Evolutionary conservation across 2,329 filamentous ascomycete genomes (phyloP).

Genomic region (Lachnellula cervina): DNA sequence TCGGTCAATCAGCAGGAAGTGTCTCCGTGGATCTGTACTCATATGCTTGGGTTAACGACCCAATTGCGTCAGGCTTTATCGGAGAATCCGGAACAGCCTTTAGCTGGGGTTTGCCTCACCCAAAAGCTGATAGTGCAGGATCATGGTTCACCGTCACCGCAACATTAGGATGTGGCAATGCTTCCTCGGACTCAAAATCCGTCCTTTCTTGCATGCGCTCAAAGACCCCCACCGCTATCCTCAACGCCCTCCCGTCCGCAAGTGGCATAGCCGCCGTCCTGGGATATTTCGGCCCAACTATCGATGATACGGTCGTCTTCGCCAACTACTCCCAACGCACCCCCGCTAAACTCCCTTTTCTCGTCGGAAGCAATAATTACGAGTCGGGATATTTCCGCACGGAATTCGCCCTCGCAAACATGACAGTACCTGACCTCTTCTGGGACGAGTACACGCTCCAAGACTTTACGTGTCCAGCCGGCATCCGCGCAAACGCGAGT

Average conservation of each 20-base stretch:
- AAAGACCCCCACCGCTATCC: conserved; percentile 16
- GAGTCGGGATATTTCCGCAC: conserved; percentile 32
- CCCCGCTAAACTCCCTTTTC: conserved; percentile 23
- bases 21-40: conserved; percentile 44
- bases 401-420: conserved; percentile 16
- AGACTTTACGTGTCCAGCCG: conserved; percentile 33
- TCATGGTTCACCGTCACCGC: conserved; percentile 25
- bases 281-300: conserved; percentile 25
- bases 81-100: conserved; percentile 30
- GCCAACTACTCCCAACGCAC: conserved; percentile 24
- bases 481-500: conserved; percentile 25
- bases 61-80: conserved; percentile 31
- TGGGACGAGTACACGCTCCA: conserved; percentile 29
- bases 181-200: conserved; percentile 13
- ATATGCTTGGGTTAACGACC: conserved; percentile 30
- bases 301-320: conserved; percentile 28
- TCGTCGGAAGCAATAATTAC: conserved; percentile 33
- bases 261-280: conserved; percentile 11
- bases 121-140: conserved; percentile 10
- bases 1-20: conserved; percentile 50
- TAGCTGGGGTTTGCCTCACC: conserved; percentile 23
- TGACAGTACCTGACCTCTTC: conserved; percentile 19
- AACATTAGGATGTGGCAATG: conserved; percentile 28
- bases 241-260: conserved; percentile 15
- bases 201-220: conserved; percentile 27